These are phyloP conservation scores for Candida boleticola DNA, from an alignment of 805 yeast species.

Conservation along the genomic window DNA sequence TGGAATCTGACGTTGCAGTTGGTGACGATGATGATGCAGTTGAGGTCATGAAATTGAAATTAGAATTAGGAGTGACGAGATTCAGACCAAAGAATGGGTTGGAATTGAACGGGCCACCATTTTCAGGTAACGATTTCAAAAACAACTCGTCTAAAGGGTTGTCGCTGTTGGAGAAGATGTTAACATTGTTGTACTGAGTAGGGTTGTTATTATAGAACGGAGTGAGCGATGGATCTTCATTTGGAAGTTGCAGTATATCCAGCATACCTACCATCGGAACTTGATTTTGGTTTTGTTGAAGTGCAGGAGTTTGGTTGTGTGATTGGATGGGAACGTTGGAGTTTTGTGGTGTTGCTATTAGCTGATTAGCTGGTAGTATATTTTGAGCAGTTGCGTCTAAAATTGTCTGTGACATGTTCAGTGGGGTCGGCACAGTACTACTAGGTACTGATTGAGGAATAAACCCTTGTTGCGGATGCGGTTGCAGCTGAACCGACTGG, in stretches of 20 bases:
- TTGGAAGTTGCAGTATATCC: background rate
- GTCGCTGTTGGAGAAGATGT: constrained; percentile 32
- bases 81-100: constrained; percentile 1
- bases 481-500: background rate
- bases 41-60: constrained; percentile 16
- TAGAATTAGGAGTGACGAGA: constrained; percentile 1
- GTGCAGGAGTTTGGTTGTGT: background rate
- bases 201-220: constrained; percentile 3
- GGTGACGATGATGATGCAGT: constrained; percentile 33
- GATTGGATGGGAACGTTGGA: background rate
- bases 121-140: constrained; percentile 12
- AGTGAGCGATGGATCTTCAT: constrained; percentile 2
- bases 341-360: background rate
- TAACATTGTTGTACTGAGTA: constrained; percentile 16
- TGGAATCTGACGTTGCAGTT: constrained; percentile 25
- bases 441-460: background rate
- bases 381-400: background rate
- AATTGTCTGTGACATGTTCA: background rate
- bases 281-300: background rate
- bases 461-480: background rate
- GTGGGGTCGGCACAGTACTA: background rate
- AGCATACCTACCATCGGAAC: background rate
- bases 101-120: background rate
- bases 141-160: constrained; percentile 41
- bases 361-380: background rate